These are phyloP conservation scores for Urtica urens DNA, from an alignment of 306 rosid species.

Conservation along the genomic window DNA sequence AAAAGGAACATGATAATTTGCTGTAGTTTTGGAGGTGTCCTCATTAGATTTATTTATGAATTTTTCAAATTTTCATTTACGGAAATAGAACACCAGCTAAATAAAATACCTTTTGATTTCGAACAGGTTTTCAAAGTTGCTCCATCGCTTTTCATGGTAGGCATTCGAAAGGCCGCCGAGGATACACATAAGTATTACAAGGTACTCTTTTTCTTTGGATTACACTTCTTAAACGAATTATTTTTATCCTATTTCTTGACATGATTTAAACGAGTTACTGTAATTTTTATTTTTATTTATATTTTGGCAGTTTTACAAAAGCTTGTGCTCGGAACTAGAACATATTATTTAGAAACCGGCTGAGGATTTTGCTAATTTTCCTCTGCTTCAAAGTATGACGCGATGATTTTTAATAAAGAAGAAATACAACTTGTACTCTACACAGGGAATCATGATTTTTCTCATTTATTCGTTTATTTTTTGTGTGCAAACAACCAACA, in stretches of 20 bases:
- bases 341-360: slow-evolving; percentile 55
- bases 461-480: no score
- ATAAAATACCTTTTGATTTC: slow-evolving; percentile 6
- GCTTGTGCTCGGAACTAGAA: slow-evolving; percentile 43
- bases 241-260: no score
- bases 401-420: slow-evolving; percentile 40
- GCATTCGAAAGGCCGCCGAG: slow-evolving; percentile 87
- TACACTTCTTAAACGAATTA: no score
- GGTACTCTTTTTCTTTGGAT: slow-evolving; percentile 34
- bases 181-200: slow-evolving; percentile 87
- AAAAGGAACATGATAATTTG: slow-evolving; percentile 47
- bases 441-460: no score
- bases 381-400: slow-evolving; percentile 31
- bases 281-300: not conserved
- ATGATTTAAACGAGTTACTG: no score
- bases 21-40: slow-evolving; percentile 80
- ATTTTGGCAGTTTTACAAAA: slow-evolving; percentile 66
- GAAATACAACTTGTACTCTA: no score
- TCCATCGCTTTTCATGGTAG: slow-evolving; percentile 93
- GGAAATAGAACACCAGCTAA: not conserved
- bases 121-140: slow-evolving; percentile 85
- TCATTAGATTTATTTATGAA: not conserved
- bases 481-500: no score
- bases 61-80: not conserved
- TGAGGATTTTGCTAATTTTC: slow-evolving; percentile 27